A percentile compares a stretch with the other conserved stretches of the same genome.
Conservation (phyloP, 2,329 filamentous ascomycete genomes). For the Alternaria sp. region DNA sequence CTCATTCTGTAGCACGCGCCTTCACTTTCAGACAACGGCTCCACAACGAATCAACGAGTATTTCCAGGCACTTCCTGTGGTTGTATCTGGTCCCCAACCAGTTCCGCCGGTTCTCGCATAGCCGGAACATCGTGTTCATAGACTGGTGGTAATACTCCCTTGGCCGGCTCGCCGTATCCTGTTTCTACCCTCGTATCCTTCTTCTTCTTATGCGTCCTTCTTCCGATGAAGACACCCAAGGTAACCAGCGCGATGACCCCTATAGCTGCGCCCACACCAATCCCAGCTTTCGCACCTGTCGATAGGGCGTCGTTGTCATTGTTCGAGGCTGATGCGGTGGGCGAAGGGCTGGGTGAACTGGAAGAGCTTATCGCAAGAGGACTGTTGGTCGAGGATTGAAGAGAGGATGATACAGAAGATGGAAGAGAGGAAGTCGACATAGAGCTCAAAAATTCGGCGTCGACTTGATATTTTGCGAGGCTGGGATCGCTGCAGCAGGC, state of each 20-base stretch:
- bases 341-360: neutral
- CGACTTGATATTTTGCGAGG: neutral
- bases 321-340: neutral
- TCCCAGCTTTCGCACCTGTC: neutral
- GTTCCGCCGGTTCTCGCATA: neutral
- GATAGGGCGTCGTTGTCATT: neutral
- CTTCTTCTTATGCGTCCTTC: neutral
- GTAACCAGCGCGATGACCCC: neutral
- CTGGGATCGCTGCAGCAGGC: neutral
- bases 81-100: neutral
- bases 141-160: neutral
- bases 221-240: neutral
- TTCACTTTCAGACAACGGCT: neutral
- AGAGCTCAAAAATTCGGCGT: accelerated
- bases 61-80: neutral
- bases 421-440: neutral
- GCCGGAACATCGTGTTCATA: neutral
- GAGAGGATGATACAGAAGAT: neutral
- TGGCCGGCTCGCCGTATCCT: neutral
- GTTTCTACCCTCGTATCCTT: neutral
- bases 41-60: neutral
- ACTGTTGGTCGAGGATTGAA: neutral
- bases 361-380: neutral
- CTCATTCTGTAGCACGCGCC: neutral
- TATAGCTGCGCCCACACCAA: neutral